Conservation (phyloP, 1,139 yeast species). For the Hansenula sp. region DNA sequence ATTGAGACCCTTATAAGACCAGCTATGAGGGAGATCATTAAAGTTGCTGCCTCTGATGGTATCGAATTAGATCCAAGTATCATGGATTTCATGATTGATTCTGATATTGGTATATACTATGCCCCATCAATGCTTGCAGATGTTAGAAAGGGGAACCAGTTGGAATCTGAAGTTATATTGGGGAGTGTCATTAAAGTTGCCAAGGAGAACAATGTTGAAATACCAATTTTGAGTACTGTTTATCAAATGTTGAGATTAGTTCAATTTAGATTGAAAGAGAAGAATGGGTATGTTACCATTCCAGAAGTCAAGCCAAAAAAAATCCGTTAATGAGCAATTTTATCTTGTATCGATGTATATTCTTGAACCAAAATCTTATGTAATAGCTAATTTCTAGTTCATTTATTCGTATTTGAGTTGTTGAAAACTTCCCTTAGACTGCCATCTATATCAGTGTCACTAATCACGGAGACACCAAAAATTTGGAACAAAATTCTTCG, state of each 20-base stretch:
- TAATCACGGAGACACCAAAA: too few relatives aligned
- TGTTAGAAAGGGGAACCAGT: slow-evolving; percentile 60
- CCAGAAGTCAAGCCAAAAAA: slow-evolving; percentile 38
- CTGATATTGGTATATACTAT: slow-evolving; percentile 64
- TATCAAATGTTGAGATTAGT: slow-evolving; percentile 54
- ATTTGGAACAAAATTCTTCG: too few relatives aligned
- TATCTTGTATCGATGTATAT: not conserved
- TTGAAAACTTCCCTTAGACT: too few relatives aligned
- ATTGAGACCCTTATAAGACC: slow-evolving; percentile 48
- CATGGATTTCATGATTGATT: slow-evolving; percentile 45
- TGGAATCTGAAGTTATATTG: slow-evolving; percentile 68
- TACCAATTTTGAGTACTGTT: slow-evolving; percentile 56
- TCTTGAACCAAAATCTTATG: too few relatives aligned
- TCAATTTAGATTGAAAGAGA: slow-evolving; percentile 58
- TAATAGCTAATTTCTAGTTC: too few relatives aligned
- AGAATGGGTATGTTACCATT: slow-evolving; percentile 39
- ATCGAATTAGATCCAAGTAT: slow-evolving; percentile 42
- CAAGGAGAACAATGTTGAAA: slow-evolving; percentile 43
- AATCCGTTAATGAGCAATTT: too few relatives aligned
- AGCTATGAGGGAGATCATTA: slow-evolving; percentile 62
- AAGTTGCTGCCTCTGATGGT: slow-evolving; percentile 61
- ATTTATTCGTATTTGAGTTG: too few relatives aligned
- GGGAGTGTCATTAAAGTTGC: slow-evolving; percentile 72
- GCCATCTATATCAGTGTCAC: too few relatives aligned
- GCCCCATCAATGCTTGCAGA: slow-evolving; percentile 76